These are phyloP conservation scores for Emergomyces orientalis DNA, from an alignment of 2,329 filamentous ascomycete species.

Conservation along the genomic window DNA sequence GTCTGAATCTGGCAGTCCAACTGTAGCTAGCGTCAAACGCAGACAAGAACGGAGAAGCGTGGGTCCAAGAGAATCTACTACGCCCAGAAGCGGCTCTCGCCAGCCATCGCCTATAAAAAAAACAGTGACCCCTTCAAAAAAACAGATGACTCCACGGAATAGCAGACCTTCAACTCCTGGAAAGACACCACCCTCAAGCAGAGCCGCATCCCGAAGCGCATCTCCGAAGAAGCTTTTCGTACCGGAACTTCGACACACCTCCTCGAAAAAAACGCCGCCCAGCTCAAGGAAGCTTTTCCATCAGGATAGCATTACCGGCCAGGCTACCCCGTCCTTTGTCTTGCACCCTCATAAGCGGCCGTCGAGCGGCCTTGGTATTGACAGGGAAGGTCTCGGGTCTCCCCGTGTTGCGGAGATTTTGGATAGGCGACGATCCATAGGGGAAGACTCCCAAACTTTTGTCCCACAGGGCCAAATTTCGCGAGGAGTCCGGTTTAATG, in stretches of 20 bases:
- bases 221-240: slow-evolving; percentile 44
- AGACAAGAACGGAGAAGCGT: slow-evolving; percentile 41
- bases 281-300: slow-evolving; percentile 43
- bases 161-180: slow-evolving; percentile 40
- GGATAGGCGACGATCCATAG: slow-evolving; percentile 61
- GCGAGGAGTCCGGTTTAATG: slow-evolving; percentile 52
- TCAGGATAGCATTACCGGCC: slow-evolving; percentile 45
- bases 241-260: slow-evolving; percentile 33
- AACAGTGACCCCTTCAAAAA: slow-evolving; percentile 28
- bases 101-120: slow-evolving; percentile 28
- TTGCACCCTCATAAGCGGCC: slow-evolving; percentile 52
- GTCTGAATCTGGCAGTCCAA: slow-evolving; percentile 47
- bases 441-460: slow-evolving; percentile 56
- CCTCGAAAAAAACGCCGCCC: slow-evolving; percentile 28
- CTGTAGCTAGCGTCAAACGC: slow-evolving; percentile 44
- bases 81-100: slow-evolving; percentile 32
- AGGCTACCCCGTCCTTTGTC: slow-evolving; percentile 54
- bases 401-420: slow-evolving; percentile 63
- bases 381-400: slow-evolving; percentile 63
- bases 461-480: slow-evolving; percentile 42
- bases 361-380: slow-evolving; percentile 60
- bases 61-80: slow-evolving; percentile 35
- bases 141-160: slow-evolving; percentile 38
- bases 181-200: slow-evolving; percentile 43
- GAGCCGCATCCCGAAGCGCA: slow-evolving; percentile 35